Conservation (phyloP, 1,284 basidiomycete genomes). For the Microbotryum intermedium region DNA sequence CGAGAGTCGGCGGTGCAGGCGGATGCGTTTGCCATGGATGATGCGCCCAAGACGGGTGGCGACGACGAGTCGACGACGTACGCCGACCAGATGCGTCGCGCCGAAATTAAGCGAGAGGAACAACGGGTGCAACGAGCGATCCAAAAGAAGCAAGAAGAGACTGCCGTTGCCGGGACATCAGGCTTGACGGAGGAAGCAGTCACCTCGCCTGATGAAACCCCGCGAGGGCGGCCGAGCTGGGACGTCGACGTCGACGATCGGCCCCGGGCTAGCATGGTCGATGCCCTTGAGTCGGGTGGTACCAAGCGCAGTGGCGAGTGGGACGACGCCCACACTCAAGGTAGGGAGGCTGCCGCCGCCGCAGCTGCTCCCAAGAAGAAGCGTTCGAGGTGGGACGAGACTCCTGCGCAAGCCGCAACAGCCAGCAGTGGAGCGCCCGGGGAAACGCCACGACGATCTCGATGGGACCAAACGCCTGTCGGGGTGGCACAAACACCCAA, state of each 20-base stretch:
- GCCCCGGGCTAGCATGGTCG: conserved; percentile 36
- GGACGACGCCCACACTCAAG: conserved; percentile 50
- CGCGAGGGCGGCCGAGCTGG: conserved; percentile 72
- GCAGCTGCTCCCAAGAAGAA: conserved; percentile 74
- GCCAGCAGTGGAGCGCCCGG: conserved; percentile 50
- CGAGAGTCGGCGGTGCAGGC: conserved; percentile 53
- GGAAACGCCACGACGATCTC: conserved; percentile 59
- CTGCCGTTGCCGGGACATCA: conserved; percentile 44
- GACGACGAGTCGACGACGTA: conserved; percentile 74
- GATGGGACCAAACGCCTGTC: conserved; percentile 84
- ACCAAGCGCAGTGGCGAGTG: conserved; percentile 37
- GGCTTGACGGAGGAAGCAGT: conserved; percentile 61
- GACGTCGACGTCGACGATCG: conserved; percentile 56
- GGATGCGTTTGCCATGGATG: conserved; percentile 62
- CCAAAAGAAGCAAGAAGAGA: conserved; percentile 73
- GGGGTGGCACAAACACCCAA: conserved; percentile 30
- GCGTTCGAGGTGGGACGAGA: conserved; percentile 87
- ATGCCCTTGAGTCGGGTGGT: no score
- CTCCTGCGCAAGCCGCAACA: conserved; percentile 51
- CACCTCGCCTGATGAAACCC: conserved; percentile 51
- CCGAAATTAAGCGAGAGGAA: conserved; percentile 89
- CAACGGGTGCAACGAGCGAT: conserved; percentile 71
- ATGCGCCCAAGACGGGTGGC: conserved; percentile 52
- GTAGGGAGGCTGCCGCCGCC: conserved; percentile 57
- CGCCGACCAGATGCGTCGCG: conserved; percentile 90